Conservation (phyloP, 768 basidiomycete species). For the Leccinum disarticulatum region DNA sequence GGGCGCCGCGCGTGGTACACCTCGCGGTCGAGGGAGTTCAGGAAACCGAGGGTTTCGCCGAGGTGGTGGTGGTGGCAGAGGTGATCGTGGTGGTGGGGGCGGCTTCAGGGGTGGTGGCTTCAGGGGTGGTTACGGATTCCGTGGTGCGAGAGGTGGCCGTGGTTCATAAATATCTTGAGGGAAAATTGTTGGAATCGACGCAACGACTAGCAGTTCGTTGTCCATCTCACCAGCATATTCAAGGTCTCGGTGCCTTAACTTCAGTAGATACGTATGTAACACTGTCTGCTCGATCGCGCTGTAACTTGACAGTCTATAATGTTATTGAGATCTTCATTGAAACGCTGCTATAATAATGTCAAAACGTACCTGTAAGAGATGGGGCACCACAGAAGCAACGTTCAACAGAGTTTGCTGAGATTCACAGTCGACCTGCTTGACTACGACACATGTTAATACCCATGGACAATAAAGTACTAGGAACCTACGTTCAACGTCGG, state of each 20-base stretch:
- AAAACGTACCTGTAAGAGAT: conserved; percentile 50
- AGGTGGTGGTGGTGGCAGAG: conserved; percentile 35
- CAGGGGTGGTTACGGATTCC: conserved; percentile 45
- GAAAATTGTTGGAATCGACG: background rate
- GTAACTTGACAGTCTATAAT: conserved; percentile 44
- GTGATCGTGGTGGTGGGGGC: conserved; percentile 43
- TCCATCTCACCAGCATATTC: conserved; percentile 14
- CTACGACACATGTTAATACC: conserved; percentile 13
- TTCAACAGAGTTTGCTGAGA: conserved; percentile 31
- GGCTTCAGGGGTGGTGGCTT: conserved; percentile 50
- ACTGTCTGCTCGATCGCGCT: conserved; percentile 51
- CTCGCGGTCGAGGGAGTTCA: conserved; percentile 27
- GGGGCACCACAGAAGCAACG: conserved; percentile 43
- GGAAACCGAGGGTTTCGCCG: conserved; percentile 36
- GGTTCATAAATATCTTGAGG: conserved; percentile 39
- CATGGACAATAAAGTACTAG: background rate
- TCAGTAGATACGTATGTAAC: conserved; percentile 47
- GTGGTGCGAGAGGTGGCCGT: conserved; percentile 48
- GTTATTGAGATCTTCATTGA: background rate
- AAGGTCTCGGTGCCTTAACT: conserved; percentile 50
- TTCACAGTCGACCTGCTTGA: conserved; percentile 20
- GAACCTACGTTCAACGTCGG: conserved; percentile 13
- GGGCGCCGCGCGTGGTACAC: conserved; percentile 29
- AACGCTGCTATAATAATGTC: background rate
- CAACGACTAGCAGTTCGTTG: background rate